phyloP scores from a whole-genome alignment of 768 basidiomycete genomes.

The Russula ochroleuca region DNA sequence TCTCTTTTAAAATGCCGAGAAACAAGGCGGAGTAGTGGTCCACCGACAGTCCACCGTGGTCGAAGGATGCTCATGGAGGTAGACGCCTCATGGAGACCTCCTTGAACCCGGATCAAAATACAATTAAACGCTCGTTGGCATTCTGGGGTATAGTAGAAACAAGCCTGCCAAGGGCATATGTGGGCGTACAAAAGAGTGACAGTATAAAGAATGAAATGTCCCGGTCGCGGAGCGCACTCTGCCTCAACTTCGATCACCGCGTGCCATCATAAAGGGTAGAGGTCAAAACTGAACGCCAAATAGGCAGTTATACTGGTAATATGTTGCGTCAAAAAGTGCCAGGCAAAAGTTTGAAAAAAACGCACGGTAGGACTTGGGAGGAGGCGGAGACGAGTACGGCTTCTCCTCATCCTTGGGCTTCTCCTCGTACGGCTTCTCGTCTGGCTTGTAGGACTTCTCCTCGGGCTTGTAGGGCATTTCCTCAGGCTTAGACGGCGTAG shows the following conservation, averaged over 20 bases:
- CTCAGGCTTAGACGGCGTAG: too few relatives aligned
- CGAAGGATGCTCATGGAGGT: not conserved
- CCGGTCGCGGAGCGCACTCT: not conserved
- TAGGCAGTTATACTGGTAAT: not conserved
- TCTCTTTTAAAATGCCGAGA: too few relatives aligned
- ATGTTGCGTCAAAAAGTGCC: not conserved
- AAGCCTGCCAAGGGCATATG: not conserved
- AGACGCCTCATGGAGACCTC: not conserved
- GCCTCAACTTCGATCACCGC: not conserved
- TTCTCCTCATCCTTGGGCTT: not conserved
- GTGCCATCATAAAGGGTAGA: not conserved
- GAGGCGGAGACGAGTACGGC: not conserved
- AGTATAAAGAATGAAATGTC: conserved; percentile 18
- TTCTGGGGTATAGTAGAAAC: not conserved
- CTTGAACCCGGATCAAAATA: not conserved
- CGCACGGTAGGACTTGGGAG: not conserved
- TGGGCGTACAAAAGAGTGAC: conserved; percentile 15
- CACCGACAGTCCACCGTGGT: too few relatives aligned
- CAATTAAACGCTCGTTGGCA: not conserved
- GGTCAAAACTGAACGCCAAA: not conserved
- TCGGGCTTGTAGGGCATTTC: not conserved
- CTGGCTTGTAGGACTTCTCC: not conserved
- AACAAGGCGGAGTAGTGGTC: too few relatives aligned
- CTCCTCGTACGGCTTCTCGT: not conserved
- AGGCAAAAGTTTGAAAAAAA: not conserved